Evolutionary conservation across 163 green algal species (phyloP).

Genomic region (Chloromonas sp.): DNA sequence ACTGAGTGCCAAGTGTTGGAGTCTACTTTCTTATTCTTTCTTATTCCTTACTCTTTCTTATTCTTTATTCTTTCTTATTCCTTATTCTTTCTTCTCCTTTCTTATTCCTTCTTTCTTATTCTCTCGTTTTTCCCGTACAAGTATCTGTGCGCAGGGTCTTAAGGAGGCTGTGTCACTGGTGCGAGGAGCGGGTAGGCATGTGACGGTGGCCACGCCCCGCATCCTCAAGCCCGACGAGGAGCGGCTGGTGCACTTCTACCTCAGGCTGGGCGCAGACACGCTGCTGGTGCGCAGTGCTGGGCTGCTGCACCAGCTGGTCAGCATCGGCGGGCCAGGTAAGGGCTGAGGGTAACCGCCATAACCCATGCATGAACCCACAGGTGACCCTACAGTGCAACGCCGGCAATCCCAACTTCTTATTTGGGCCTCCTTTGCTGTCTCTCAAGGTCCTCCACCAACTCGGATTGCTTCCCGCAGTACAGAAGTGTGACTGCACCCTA

Average conservation of each 20-base stretch:
- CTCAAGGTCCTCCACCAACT: too few species aligned
- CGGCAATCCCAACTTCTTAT: too few species aligned
- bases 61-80: background rate
- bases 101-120: background rate
- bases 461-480: too few species aligned
- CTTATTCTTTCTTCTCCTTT: background rate
- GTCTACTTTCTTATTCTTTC: too few species aligned
- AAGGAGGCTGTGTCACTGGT: slow-evolving; percentile 53
- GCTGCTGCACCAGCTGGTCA: slow-evolving; percentile 57
- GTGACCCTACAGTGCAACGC: too few species aligned
- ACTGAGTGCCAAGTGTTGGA: too few species aligned
- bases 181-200: slow-evolving; percentile 25
- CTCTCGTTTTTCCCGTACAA: background rate
- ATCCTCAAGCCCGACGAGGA: slow-evolving; percentile 76
- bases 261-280: slow-evolving; percentile 59
- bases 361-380: too few species aligned
- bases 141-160: slow-evolving; percentile 46
- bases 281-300: slow-evolving; percentile 66
- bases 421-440: too few species aligned
- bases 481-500: too few species aligned
- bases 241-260: slow-evolving; percentile 61
- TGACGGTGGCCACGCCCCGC: slow-evolving; percentile 65
- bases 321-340: slow-evolving; percentile 44
- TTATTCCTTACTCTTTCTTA: background rate
- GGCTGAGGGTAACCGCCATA: too few species aligned